Percentiles rank a stretch among this genome's conserved stretches.
Conservation (phyloP, 108 stramenopile genomes). For the Stephanodiscus minutulus region DNA sequence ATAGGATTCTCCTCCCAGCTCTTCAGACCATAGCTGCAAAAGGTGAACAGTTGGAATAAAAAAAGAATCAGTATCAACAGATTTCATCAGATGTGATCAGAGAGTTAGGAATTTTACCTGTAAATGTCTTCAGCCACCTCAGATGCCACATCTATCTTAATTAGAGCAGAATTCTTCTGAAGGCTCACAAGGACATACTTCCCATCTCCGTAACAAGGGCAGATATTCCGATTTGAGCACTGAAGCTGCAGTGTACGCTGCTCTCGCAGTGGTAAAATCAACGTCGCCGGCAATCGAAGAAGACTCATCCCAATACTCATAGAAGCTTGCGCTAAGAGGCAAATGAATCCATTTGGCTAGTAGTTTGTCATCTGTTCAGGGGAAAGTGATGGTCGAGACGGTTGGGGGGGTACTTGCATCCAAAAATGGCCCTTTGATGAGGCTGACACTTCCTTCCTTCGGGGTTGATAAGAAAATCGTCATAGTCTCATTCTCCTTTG, state of each 20-base stretch:
- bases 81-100: neutral
- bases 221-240: conserved; percentile 53
- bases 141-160: conserved; percentile 38
- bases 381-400: conserved; percentile 28
- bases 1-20: conserved; percentile 36
- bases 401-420: conserved; percentile 12
- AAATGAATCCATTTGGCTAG: conserved; percentile 39
- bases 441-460: conserved; percentile 22
- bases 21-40: conserved; percentile 47
- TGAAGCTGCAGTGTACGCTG: conserved; percentile 37
- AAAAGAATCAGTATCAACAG: neutral
- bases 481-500: conserved; percentile 47
- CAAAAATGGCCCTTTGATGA: conserved; percentile 18
- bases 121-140: conserved; percentile 45
- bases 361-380: conserved; percentile 48
- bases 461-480: conserved; percentile 30
- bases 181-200: conserved; percentile 50
- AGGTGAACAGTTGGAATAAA: neutral
- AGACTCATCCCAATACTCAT: conserved; percentile 52
- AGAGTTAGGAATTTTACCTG: conserved; percentile 2
- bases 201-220: conserved; percentile 43
- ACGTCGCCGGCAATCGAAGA: conserved; percentile 38
- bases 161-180: conserved; percentile 59
- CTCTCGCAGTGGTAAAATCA: conserved; percentile 27
- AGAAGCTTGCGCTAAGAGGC: conserved; percentile 43